phyloP scores from a whole-genome alignment of 2,329 filamentous ascomycete species.

The Arthrobotrys conoides region DNA sequence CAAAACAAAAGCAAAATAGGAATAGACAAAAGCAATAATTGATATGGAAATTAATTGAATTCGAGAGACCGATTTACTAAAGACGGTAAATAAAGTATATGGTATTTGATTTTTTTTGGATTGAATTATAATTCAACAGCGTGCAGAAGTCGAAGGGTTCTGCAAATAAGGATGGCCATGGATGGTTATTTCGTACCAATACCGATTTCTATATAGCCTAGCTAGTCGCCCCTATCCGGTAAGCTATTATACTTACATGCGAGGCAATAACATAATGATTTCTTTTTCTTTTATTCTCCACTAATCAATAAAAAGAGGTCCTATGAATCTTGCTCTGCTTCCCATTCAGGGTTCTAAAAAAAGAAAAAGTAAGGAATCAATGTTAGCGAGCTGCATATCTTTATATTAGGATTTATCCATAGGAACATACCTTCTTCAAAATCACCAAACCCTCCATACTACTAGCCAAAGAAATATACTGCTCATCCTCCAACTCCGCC shows the following conservation, averaged over 20 bases:
- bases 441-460: slow-evolving; percentile 96
- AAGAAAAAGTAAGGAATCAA: neutral
- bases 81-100: neutral
- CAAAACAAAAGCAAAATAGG: slow-evolving; percentile 1
- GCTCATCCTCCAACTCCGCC: slow-evolving; percentile 96
- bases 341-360: slow-evolving; percentile 56
- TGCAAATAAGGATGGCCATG: slow-evolving; percentile 15
- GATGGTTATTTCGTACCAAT: slow-evolving; percentile 17
- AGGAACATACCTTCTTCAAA: slow-evolving; percentile 78
- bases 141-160: neutral
- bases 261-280: slow-evolving; percentile 17
- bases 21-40: slow-evolving; percentile 50
- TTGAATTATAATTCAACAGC: slow-evolving; percentile 7
- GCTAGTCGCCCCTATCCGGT: slow-evolving; percentile 18
- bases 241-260: slow-evolving; percentile 57
- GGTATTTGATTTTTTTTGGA: slow-evolving; percentile 3
- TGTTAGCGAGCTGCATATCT: neutral
- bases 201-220: slow-evolving; percentile 56
- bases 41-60: neutral
- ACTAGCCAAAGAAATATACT: slow-evolving; percentile 92
- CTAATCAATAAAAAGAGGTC: neutral
- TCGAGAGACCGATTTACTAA: neutral
- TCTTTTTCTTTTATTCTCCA: slow-evolving; percentile 3
- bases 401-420: neutral
- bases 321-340: slow-evolving; percentile 59